Base-by-base conservation (phyloP, 2,329 filamentous ascomycete genomes). In the Dothistroma septosporum region DNA sequence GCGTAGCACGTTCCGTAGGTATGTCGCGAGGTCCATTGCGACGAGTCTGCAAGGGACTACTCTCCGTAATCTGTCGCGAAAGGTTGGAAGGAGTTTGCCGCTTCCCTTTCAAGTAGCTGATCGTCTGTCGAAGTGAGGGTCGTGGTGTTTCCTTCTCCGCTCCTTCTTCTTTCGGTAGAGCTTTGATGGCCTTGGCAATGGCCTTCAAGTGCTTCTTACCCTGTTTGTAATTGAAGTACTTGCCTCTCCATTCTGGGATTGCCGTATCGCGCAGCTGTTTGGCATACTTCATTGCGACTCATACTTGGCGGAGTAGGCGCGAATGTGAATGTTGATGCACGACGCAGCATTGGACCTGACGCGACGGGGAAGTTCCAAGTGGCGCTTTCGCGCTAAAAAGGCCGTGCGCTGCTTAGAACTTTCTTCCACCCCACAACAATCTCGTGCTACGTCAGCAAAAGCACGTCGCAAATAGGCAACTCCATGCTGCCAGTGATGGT, bases 191-290 rank as follows among this genome's bases (percentile, higher is more conserved):
- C 22, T n/a, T 19, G 14, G 55, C 35, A 19, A 56, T 46, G 21
- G 21, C 52, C 8, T 41, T 55, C 22, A 64, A 24, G 31, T 58
- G 54, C 48, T 64, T 60, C 48, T 64, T 66, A 9, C 57, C 64
- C 32, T 58, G 54, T 82, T 96, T 96, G 82, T 97, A 97, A 77
- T 97, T 86, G 69, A 97, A 83, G 76, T 97, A 97, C 76, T 96
- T 96, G 75, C 87, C 84, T 71, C 90, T 86, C 93, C 93, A 97
- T 84, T 97, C 92, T 73, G 92, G 92, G 66, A 97, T 91, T 57
- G 92, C 84, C 70, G 95, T 90, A 72, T 89, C 85, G 73, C 96
- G 91, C 64, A 96, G 83, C 78, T 96, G 91, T 64, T 69, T 69
- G 44, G 65, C 68, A 53, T 68, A 69, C 53, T 69, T 69, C 67